Base-by-base conservation (phyloP, 495 filamentous ascomycete species). In the Xylaria scruposa region DNA sequence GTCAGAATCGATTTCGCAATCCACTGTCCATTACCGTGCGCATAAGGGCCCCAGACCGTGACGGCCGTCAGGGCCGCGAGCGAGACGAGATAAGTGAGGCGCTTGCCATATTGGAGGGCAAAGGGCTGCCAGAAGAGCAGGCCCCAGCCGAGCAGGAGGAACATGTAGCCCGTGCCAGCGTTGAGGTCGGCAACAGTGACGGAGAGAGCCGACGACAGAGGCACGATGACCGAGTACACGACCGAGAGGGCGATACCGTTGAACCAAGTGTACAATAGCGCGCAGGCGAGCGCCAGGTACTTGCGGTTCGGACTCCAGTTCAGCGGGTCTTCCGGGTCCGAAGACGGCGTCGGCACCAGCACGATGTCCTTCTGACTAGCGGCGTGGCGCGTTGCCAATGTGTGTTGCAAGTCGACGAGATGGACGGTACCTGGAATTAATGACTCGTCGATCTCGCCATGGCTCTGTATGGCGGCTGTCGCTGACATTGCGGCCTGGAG, bases 121-220 rank as follows among this genome's bases (percentile, higher is more conserved):
- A 91, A 85, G 0, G 90, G 89, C 78, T 92, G 90, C 91, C 90
- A 92, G 75, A 91, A 88, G 3, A 92, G 76, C 67, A 90, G 83
- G 0, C 89, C 88, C 89, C 87, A 91, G 4, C 89, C 89, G 13
- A 88, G 85, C 44, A 90, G 75, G 67, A 91, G 75, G 70, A 91
- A 90, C 83, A 91, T 84, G 77, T 89, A 91, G 5, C 90, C 90
- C 0, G 89, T 92, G 40, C 90, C 90, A 64, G 87, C 80, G 47
- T 81, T 81, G 62, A 81, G 75, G 66, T 82, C 77, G 0, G 59
- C 73, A 15, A 89, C 78, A 4, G 87, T 85, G 7, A 92, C 72
- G 0, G 85, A 85, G 0, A 90, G 87, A 36, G 82, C 84, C 65
- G 89, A 80, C 3, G 86, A 87, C 19, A 92, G 85, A 1, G 88